phyloP scores from a whole-genome alignment of 225 moss, liverwort and hornwort genomes.

The Neckera pumila region DNA sequence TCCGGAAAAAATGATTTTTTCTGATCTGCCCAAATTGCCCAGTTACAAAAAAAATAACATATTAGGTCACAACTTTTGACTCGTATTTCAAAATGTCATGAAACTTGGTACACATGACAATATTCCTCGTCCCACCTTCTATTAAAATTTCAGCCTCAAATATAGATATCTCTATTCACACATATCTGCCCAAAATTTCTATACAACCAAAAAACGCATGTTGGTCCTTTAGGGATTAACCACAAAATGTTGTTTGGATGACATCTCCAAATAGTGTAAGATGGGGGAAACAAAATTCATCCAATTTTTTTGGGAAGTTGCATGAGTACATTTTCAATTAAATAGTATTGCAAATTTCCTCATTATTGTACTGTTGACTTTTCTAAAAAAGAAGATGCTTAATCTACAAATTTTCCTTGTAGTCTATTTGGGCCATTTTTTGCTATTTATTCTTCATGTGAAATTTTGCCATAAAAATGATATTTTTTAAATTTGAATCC shows the following conservation, averaged over 20 bases:
- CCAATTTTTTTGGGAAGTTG: background rate
- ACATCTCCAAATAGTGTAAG: background rate
- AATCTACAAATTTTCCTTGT: fast-evolving
- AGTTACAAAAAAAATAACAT: no score
- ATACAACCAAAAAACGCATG: no score
- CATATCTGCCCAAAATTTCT: no score
- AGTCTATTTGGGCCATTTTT: background rate
- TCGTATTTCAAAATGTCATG: no score
- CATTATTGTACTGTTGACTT: background rate
- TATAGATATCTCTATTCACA: no score
- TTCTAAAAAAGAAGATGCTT: background rate
- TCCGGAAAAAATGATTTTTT: no score
- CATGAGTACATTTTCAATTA: fast-evolving
- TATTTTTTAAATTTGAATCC: background rate
- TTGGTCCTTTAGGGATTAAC: no score
- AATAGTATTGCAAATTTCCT: background rate
- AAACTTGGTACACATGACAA: no score
- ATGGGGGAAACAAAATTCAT: background rate
- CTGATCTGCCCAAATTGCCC: no score
- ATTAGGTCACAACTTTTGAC: no score
- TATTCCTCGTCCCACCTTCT: no score
- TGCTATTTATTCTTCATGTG: background rate
- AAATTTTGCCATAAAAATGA: background rate
- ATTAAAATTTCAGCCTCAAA: no score
- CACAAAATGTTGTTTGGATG: fast-evolving